phyloP scores from a whole-genome alignment of 176 grass and related monocot species.

The Oropetium thomaeum region DNA sequence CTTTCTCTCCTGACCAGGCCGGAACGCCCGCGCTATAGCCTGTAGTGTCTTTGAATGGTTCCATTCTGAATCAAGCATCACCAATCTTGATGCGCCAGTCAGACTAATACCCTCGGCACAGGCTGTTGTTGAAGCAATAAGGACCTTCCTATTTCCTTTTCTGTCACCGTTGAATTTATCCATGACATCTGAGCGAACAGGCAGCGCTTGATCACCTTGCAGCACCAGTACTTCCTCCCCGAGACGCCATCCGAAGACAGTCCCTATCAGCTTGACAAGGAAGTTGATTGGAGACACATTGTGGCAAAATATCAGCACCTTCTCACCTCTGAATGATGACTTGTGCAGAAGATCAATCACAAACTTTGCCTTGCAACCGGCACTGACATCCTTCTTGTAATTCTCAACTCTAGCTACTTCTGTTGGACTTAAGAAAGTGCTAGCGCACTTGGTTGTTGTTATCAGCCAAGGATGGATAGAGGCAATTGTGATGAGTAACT shows the following conservation, averaged over 20 bases:
- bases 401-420: slow-evolving; percentile 46
- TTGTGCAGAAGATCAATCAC: slow-evolving; percentile 82
- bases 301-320: slow-evolving; percentile 90
- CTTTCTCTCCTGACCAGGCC: slow-evolving; percentile 73
- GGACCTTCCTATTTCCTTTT: slow-evolving; percentile 59
- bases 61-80: slow-evolving; percentile 95
- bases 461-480: slow-evolving; percentile 87
- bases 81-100: slow-evolving; percentile 80
- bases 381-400: slow-evolving; percentile 20
- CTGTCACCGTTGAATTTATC: slow-evolving; percentile 72
- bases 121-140: slow-evolving; percentile 86
- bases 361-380: slow-evolving; percentile 75
- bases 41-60: slow-evolving; percentile 92
- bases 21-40: slow-evolving; percentile 86
- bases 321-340: slow-evolving; percentile 62
- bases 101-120: slow-evolving; percentile 92
- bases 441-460: slow-evolving; percentile 42
- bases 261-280: slow-evolving; percentile 58
- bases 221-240: slow-evolving; percentile 78
- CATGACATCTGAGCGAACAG: slow-evolving; percentile 57
- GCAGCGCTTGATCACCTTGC: slow-evolving; percentile 74
- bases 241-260: slow-evolving; percentile 56
- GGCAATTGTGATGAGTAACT: slow-evolving; percentile 68
- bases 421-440: slow-evolving; percentile 48
- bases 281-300: slow-evolving; percentile 68